Conservation (phyloP, 2,329 filamentous ascomycete genomes). For the Alternaria sp. region DNA sequence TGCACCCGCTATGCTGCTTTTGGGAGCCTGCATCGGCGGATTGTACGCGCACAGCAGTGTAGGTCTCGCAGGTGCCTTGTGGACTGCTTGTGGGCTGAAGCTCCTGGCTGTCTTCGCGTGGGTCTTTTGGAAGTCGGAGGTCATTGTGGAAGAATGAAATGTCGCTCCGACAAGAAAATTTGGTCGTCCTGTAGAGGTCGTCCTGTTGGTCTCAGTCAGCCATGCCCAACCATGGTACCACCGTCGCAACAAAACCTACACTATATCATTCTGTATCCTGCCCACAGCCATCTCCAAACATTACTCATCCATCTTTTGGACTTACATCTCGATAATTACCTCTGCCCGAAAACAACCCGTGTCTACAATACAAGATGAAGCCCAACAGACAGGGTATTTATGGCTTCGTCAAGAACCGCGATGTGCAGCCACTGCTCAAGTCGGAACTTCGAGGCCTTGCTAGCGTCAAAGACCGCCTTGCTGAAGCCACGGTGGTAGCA, state of each 20-base stretch:
- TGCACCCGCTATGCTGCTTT: conserved; percentile 59
- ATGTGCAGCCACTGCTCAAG: background rate
- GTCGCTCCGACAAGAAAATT: background rate
- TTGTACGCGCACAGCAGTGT: conserved; percentile 59
- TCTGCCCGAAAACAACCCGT: background rate
- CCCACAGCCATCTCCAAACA: background rate
- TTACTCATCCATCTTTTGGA: background rate
- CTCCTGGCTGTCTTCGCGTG: conserved; percentile 47
- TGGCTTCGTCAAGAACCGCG: background rate
- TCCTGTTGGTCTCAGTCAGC: background rate
- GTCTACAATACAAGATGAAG: background rate
- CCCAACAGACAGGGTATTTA: background rate
- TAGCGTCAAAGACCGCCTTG: background rate
- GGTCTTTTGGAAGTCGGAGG: conserved; percentile 51
- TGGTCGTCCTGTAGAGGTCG: background rate
- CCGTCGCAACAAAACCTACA: background rate
- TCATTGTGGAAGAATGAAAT: background rate
- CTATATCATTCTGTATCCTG: background rate
- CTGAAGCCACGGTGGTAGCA: background rate
- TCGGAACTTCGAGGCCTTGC: background rate
- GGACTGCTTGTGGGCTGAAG: conserved; percentile 54
- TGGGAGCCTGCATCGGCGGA: conserved; percentile 62
- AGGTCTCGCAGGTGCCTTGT: conserved; percentile 60
- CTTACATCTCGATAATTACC: background rate
- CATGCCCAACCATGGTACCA: background rate